Evolutionary conservation across 2,329 filamentous ascomycete genomes (phyloP).

Genomic region (Trichoderma oligosporum): DNA sequence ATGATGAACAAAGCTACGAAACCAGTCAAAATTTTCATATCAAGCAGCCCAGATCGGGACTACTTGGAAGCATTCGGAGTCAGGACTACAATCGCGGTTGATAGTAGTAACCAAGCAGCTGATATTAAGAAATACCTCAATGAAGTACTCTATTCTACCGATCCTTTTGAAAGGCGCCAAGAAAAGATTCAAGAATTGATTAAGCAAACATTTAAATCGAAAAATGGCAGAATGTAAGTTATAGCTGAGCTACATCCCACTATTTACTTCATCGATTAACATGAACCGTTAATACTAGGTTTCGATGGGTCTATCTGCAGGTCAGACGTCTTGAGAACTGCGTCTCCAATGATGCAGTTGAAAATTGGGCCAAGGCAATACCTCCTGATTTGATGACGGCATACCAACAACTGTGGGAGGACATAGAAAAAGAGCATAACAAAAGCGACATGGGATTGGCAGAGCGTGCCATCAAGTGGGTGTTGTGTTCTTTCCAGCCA

Average conservation of each 20-base stretch:
- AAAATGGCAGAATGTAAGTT: conserved; percentile 6
- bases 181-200: background rate
- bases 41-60: conserved; percentile 20
- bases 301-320: conserved; percentile 24
- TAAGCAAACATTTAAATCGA: background rate
- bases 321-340: conserved; percentile 18
- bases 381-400: conserved; percentile 20
- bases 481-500: background rate
- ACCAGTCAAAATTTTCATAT: conserved; percentile 23
- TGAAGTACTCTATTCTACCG: conserved; percentile 4
- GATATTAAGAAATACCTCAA: conserved; percentile 22
- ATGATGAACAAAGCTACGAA: conserved; percentile 5
- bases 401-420: conserved; percentile 19
- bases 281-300: conserved; percentile 10
- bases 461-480: conserved; percentile 11
- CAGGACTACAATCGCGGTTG: conserved; percentile 14
- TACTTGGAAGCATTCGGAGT: conserved; percentile 10
- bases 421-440: background rate
- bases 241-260: background rate
- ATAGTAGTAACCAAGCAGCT: conserved; percentile 18
- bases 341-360: conserved; percentile 15
- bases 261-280: background rate
- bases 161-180: background rate
- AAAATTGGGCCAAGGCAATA: conserved; percentile 15
- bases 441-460: conserved; percentile 1